Conservation (phyloP, 768 basidiomycete genomes). For the Russula sp. region DNA sequence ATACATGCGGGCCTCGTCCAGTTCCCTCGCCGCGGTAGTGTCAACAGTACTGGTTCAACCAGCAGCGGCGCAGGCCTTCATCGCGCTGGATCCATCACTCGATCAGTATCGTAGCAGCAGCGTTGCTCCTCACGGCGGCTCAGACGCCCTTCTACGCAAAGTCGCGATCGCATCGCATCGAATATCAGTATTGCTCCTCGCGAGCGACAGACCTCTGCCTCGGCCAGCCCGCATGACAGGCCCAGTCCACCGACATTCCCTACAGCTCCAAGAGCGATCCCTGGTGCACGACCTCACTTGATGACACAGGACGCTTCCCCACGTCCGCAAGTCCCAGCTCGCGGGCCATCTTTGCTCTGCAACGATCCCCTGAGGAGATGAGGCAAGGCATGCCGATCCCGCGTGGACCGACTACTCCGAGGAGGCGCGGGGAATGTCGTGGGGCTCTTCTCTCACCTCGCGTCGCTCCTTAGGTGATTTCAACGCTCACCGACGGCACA, state of each 20-base stretch:
- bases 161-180: constrained; percentile 21
- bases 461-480: constrained; percentile 27
- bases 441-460: constrained; percentile 25
- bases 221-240: constrained; percentile 26
- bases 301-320: constrained; percentile 27
- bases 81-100: constrained; percentile 22
- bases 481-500: constrained; percentile 16
- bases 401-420: constrained; percentile 22
- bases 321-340: constrained; percentile 29
- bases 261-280: constrained; percentile 19
- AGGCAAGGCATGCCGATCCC: constrained; percentile 30
- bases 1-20: constrained; percentile 39
- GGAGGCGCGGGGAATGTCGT: constrained; percentile 24
- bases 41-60: constrained; percentile 24
- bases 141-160: constrained; percentile 24
- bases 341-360: constrained; percentile 16
- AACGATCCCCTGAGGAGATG: constrained; percentile 30
- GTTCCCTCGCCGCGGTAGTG: constrained; percentile 37
- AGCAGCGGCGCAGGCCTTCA: constrained; percentile 30
- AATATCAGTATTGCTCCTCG: constrained; percentile 10
- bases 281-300: constrained; percentile 23
- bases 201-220: constrained; percentile 27
- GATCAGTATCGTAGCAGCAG: constrained; percentile 20
- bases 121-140: constrained; percentile 8
- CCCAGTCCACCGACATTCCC: constrained; percentile 21